Evolutionary conservation across 2,329 filamentous ascomycete species (phyloP).

Genomic region (Pseudocercospora musae): DNA sequence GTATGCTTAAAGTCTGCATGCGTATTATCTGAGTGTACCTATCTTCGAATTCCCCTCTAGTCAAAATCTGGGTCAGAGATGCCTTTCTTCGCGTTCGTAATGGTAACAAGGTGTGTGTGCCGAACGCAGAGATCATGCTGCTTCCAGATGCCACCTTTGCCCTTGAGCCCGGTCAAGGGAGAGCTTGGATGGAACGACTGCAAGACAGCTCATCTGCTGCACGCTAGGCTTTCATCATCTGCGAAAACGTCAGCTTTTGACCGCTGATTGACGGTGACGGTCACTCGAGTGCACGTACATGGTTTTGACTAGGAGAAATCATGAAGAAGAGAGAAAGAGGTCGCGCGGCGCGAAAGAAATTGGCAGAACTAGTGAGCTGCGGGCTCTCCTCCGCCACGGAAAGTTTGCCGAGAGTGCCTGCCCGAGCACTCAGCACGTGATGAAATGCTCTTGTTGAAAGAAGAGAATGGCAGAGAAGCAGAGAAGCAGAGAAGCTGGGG

Average conservation of each 20-base stretch:
- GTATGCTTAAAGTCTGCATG: neutral
- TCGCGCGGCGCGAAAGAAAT: conserved; percentile 6
- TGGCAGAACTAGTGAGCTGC: neutral
- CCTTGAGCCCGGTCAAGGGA: conserved; percentile 89
- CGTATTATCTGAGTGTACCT: neutral
- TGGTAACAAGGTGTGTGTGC: conserved; percentile 97
- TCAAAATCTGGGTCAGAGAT: conserved; percentile 72
- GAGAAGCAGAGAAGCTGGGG: neutral
- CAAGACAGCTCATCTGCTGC: conserved; percentile 81
- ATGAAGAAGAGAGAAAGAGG: conserved; percentile 56
- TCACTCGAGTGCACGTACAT: conserved; percentile 66
- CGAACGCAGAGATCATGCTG: conserved; percentile 98
- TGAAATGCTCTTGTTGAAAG: neutral
- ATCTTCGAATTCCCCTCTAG: conserved; percentile 9
- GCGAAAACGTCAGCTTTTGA: conserved; percentile 22
- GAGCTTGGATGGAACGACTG: conserved; percentile 67
- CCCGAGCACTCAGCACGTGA: neutral
- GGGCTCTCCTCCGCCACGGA: neutral
- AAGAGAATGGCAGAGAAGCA: neutral
- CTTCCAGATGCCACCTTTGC: conserved; percentile 65
- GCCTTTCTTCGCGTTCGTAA: conserved; percentile 90
- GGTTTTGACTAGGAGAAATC: conserved; percentile 99
- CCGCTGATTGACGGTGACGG: neutral
- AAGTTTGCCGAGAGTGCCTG: neutral
- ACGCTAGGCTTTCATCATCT: conserved; percentile 99